Conservation (phyloP, 306 rosid species). For the Cicer chorassanicum region DNA sequence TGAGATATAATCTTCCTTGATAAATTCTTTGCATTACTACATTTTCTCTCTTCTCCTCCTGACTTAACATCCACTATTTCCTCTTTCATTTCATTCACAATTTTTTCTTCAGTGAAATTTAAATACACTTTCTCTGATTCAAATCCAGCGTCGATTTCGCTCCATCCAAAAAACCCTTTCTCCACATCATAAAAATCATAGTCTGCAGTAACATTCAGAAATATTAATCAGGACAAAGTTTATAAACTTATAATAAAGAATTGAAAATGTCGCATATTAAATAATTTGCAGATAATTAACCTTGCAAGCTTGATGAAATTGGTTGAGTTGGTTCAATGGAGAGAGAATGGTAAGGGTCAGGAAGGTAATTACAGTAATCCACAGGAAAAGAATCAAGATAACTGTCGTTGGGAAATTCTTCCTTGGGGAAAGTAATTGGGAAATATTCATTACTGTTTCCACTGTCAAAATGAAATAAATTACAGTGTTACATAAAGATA, state of each 20-base stretch:
- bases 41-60: conserved; percentile 36
- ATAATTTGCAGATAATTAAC: conserved; percentile 24
- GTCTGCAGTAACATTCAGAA: conserved; percentile 45
- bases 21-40: conserved; percentile 46
- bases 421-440: conserved; percentile 47
- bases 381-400: conserved; percentile 44
- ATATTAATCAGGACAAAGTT: no score
- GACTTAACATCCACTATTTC: background rate
- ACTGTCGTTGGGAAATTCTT: conserved; percentile 42
- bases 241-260: background rate
- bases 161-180: conserved; percentile 40
- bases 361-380: conserved; percentile 19
- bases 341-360: conserved; percentile 40
- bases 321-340: conserved; percentile 46
- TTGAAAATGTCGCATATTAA: background rate
- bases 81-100: conserved; percentile 24
- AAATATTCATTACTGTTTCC: conserved; percentile 30
- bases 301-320: conserved; percentile 33
- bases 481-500: no score
- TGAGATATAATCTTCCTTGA: conserved; percentile 57
- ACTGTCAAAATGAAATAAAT: conserved; percentile 14
- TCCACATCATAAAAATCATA: conserved; percentile 35
- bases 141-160: conserved; percentile 43
- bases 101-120: conserved; percentile 31
- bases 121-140: conserved; percentile 29